Conservation (phyloP, 2,329 filamentous ascomycete genomes). For the Claviceps pazoutovae region DNA sequence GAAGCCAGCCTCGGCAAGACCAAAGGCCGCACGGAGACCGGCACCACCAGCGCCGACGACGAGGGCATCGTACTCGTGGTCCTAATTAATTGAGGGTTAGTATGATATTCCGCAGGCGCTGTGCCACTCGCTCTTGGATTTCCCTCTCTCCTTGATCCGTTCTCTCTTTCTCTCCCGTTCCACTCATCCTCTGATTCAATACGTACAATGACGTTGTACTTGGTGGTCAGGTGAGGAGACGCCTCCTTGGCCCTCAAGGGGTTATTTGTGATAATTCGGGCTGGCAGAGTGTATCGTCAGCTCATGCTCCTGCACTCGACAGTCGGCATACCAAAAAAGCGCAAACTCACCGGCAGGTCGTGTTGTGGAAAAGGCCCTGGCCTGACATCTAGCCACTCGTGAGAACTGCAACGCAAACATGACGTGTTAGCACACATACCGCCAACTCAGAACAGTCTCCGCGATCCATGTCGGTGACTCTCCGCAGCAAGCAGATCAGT, state of each 20-base stretch:
- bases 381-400: conserved; percentile 46
- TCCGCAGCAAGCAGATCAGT: no score
- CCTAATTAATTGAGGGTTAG: conserved; percentile 31
- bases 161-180: neutral
- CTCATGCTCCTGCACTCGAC: neutral
- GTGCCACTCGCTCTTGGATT: neutral
- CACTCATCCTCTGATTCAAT: neutral
- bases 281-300: conserved; percentile 25
- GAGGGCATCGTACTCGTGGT: conserved; percentile 97
- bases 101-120: neutral
- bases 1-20: conserved; percentile 76
- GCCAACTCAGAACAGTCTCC: no score
- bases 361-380: conserved; percentile 76
- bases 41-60: conserved; percentile 78
- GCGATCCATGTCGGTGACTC: no score
- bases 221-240: conserved; percentile 68
- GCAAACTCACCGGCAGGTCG: conserved; percentile 53
- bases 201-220: conserved; percentile 88
- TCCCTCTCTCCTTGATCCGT: neutral
- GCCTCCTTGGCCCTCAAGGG: conserved; percentile 89
- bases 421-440: neutral
- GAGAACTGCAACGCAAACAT: conserved; percentile 38
- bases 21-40: conserved; percentile 70
- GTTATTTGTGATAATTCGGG: conserved; percentile 73
- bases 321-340: no score